Evolutionary conservation across 495 filamentous ascomycete species (phyloP), one percentile per base, ranked within the genome.

Genomic region (Niebla homalea): DNA sequence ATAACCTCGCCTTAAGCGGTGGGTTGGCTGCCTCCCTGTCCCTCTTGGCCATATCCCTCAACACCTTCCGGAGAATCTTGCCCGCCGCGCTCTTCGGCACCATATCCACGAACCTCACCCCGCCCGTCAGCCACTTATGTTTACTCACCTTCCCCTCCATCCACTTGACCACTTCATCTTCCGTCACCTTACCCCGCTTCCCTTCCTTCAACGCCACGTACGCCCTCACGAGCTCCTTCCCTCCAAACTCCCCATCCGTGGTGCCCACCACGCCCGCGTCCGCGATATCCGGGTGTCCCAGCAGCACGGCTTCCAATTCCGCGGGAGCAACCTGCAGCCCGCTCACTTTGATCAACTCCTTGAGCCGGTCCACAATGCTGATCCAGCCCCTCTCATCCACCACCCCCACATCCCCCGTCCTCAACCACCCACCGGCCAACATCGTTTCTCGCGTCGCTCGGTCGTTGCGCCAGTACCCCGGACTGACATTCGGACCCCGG

Each of bases 291-390:
- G 72, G 68, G 61, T 90, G 87, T 10, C 75, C 71, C 0, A 84
- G 64, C 15, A 96, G 69, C 14, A 87, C 54, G 20, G 81, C 85
- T 57, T 94, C 89, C 3, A 94, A 71, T 62, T 96, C 89, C 3
- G 89, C 86, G 1, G 88, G 88, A 0, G 88, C 75, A 5, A 94
- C 86, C 61, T 92, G 88, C 69, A 89, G 87, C 18, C 87, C 88
- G 50, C 50, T 67, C 62, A 90, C 89, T 68, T 93, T 93, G 67
- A 93, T 92, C 41, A 94, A 68, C 65, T 94, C 87, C 87, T 5
- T 83, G 56, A 70, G 68, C 5, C 71, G 66, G 52, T 73, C 71
- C 15, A 74, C 67, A 46, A 75, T 65, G 49, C 66, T 72, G 35
- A 69, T 65, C 50, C 62, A 53, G 0, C 60, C 62, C 29, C 59